phyloP scores from a whole-genome alignment of 805 yeast genomes.

The Jamesozyma lodderae region DNA sequence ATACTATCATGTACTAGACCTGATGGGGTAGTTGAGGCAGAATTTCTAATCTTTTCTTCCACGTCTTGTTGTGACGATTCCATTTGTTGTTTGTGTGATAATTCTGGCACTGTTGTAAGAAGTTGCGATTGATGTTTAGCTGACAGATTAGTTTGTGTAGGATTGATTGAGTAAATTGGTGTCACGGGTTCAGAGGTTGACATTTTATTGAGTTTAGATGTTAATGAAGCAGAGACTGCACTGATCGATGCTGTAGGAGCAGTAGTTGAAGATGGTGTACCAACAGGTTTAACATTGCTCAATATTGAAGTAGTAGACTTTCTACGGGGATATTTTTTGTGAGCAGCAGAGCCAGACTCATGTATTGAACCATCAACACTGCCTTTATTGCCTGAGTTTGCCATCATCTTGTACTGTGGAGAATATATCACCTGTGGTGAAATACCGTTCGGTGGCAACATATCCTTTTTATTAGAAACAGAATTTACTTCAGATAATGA shows the following conservation, averaged over 20 bases:
- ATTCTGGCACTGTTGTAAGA: slow-evolving; percentile 4
- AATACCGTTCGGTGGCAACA: slow-evolving; percentile 6
- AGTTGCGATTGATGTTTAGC: neutral
- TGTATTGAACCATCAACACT: neutral
- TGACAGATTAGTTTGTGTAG: neutral
- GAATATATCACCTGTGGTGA: slow-evolving; percentile 6
- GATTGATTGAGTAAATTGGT: slow-evolving; percentile 5
- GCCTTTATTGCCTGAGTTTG: neutral
- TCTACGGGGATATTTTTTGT: slow-evolving; percentile 1
- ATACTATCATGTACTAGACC: neutral
- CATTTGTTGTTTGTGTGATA: neutral
- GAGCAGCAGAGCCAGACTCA: neutral
- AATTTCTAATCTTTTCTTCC: too few species aligned
- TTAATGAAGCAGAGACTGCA: too few species aligned
- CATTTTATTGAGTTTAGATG: too few species aligned
- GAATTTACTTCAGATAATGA: neutral
- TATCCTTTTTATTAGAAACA: slow-evolving; percentile 2
- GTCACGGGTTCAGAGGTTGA: slow-evolving; percentile 10
- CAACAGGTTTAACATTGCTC: neutral
- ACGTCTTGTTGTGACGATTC: too few species aligned
- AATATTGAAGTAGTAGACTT: slow-evolving; percentile 6
- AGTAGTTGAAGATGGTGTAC: neutral
- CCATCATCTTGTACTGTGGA: slow-evolving; percentile 1
- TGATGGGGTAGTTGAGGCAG: neutral
- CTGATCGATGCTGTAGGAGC: neutral